phyloP scores from a whole-genome alignment of 495 filamentous ascomycete species.

The Penicillium verhagenii region DNA sequence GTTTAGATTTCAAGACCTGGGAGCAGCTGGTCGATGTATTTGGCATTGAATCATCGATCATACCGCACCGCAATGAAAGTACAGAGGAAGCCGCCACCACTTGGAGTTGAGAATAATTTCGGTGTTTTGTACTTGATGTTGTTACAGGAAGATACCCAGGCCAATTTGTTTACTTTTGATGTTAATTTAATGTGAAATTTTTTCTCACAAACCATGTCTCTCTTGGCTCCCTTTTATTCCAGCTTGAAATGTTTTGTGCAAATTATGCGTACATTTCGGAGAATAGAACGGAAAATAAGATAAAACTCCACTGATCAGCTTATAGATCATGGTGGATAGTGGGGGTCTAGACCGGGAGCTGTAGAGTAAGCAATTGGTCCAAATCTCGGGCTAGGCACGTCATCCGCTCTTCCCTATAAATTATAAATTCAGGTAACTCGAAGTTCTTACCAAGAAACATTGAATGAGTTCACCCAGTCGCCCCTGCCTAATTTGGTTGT shows the following conservation, averaged over 20 bases:
- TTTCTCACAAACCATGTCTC: slow-evolving; percentile 3
- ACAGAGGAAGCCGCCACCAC: slow-evolving; percentile 54
- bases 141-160: not conserved
- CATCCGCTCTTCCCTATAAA: not conserved
- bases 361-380: not conserved
- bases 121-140: not conserved
- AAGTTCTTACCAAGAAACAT: not conserved
- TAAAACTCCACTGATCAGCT: not conserved
- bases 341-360: not conserved
- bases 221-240: not conserved
- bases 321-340: not conserved
- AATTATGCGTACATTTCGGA: not conserved
- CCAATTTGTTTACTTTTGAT: slow-evolving; percentile 7
- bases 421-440: too few species aligned
- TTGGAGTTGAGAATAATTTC: slow-evolving; percentile 52
- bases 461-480: not conserved
- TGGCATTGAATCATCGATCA: slow-evolving; percentile 72
- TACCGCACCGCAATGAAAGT: slow-evolving; percentile 73
- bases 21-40: slow-evolving; percentile 69
- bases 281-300: too few species aligned
- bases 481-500: not conserved
- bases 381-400: not conserved
- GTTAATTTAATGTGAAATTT: slow-evolving; percentile 10
- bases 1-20: slow-evolving; percentile 83
- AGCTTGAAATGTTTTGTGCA: not conserved